Conservation (phyloP, 192 early-diverging fungal species). For the Backusella macrospora region DNA sequence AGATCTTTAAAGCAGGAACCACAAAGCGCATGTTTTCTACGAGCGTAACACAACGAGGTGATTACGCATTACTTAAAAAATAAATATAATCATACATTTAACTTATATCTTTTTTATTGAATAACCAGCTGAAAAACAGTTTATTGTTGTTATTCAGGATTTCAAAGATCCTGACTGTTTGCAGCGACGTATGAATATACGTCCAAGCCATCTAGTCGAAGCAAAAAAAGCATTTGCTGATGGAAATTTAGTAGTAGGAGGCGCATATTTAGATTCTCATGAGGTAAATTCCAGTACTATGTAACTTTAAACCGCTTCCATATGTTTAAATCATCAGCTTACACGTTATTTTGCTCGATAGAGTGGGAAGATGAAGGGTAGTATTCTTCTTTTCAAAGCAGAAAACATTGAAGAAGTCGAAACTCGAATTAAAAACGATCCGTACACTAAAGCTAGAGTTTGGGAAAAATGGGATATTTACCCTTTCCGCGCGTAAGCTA, state of each 20-base stretch:
- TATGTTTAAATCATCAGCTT: neutral
- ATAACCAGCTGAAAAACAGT: neutral
- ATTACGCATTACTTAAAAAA: neutral
- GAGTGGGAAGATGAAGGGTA: conserved; percentile 25
- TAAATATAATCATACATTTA: neutral
- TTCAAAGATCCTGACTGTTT: conserved; percentile 6
- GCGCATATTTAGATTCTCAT: conserved; percentile 14
- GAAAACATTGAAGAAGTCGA: conserved; percentile 2
- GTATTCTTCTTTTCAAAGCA: neutral
- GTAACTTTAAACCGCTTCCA: neutral
- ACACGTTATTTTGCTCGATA: neutral
- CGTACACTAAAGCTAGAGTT: conserved; percentile 14
- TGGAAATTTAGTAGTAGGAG: neutral
- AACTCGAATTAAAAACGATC: neutral
- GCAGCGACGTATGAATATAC: neutral
- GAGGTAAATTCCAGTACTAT: neutral
- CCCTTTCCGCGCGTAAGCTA: conserved; percentile 2
- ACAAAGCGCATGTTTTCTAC: conserved; percentile 5
- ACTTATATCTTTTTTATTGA: neutral
- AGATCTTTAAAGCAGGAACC: neutral
- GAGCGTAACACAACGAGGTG: neutral
- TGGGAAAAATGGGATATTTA: conserved; percentile 27
- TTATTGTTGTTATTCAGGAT: conserved; percentile 12
- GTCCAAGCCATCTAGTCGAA: neutral
- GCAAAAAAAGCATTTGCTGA: neutral